Percentiles rank a stretch among this genome's conserved stretches.
Evolutionary conservation across 179 eudicot species (phyloP).

Genomic region (Drosera spatulata): DNA sequence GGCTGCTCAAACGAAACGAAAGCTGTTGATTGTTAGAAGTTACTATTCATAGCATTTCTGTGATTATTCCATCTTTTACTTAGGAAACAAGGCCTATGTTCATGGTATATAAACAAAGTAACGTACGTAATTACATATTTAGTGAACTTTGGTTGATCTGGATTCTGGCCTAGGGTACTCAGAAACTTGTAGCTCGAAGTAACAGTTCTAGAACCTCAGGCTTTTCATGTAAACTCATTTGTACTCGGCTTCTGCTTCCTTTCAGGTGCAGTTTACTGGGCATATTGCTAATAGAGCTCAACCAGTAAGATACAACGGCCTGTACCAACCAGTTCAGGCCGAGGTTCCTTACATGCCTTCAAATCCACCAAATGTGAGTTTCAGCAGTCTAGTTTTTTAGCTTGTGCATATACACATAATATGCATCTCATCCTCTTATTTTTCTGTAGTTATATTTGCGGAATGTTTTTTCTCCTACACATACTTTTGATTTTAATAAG

Average conservation of each 20-base stretch:
- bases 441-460: not conserved
- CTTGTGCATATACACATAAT: no score
- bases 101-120: no score
- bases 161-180: not conserved
- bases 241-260: not conserved
- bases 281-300: conserved; percentile 49
- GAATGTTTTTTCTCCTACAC: not conserved
- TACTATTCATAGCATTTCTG: no score
- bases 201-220: not conserved
- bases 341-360: conserved; percentile 43
- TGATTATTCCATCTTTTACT: no score
- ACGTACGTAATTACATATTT: no score
- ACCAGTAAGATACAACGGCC: conserved; percentile 47
- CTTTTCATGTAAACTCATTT: conserved; percentile 2
- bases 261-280: conserved; percentile 41
- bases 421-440: not conserved
- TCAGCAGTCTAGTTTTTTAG: not conserved
- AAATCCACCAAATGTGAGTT: conserved; percentile 60
- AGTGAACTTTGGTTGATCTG: no score
- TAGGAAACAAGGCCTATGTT: no score
- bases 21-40: no score
- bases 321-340: conserved; percentile 54
- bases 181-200: not conserved
- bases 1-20: no score
- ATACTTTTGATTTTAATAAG: not conserved